A percentile compares a stretch with the other conserved stretches of the same genome.
Conservation (phyloP, 148 eudicot species). For the Vaccinium corymbosum region DNA sequence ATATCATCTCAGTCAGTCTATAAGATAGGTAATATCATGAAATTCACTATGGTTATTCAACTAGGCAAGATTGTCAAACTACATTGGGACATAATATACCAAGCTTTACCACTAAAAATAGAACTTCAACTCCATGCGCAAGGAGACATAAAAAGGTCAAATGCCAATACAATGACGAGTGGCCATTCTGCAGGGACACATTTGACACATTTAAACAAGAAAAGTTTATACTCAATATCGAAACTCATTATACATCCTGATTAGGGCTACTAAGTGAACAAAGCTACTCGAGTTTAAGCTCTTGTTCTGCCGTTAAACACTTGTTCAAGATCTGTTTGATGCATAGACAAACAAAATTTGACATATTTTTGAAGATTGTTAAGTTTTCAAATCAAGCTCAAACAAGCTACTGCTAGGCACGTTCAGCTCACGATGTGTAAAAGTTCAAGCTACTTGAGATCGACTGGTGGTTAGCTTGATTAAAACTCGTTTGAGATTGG, state of each 20-base stretch:
- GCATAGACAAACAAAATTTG: not conserved
- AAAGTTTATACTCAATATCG: not conserved
- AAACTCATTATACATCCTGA: not conserved
- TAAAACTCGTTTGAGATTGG: not conserved
- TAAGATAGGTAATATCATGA: not conserved
- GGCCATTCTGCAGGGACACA: not conserved
- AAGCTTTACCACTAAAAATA: not conserved
- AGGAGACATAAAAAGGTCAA: not conserved
- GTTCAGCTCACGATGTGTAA: not conserved
- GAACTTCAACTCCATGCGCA: not conserved
- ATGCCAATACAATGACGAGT: not conserved
- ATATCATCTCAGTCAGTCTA: not conserved
- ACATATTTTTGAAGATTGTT: not conserved
- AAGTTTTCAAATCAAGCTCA: not conserved
- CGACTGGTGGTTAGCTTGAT: not conserved
- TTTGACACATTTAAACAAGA: not conserved
- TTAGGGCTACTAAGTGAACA: not conserved
- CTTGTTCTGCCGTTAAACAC: not conserved
- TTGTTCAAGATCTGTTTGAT: not conserved
- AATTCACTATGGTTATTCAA: not conserved
- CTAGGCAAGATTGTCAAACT: not conserved
- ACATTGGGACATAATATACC: not conserved
- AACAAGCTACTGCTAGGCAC: not conserved
- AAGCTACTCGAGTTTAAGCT: not conserved
- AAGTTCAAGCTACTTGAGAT: not conserved